phyloP scores from a whole-genome alignment of 2,329 filamentous ascomycete genomes.

The Fusarium succisae region DNA sequence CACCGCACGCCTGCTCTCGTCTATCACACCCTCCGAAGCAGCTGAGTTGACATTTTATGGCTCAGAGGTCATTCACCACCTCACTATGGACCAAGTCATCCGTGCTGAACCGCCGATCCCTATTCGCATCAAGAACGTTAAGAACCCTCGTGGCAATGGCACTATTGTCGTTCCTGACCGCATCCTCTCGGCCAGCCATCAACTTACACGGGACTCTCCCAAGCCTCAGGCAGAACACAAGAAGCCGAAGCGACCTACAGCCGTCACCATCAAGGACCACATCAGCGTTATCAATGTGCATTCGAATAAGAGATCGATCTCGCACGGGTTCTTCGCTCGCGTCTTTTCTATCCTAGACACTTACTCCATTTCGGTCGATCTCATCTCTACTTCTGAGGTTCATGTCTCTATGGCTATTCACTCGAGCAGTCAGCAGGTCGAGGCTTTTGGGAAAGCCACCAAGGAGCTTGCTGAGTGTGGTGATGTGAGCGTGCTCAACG shows the following conservation, averaged over 20 bases:
- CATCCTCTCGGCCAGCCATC: conserved; percentile 62
- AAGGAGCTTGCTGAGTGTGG: conserved; percentile 82
- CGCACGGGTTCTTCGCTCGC: conserved; percentile 93
- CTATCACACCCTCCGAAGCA: conserved; percentile 93
- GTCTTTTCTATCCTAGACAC: conserved; percentile 93
- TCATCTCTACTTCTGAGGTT: conserved; percentile 96
- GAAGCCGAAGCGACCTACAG: conserved; percentile 79
- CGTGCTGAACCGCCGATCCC: conserved; percentile 81
- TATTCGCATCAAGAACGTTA: conserved; percentile 92
- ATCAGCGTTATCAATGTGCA: conserved; percentile 98
- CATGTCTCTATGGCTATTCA: conserved; percentile 98
- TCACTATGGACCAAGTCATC: conserved; percentile 97
- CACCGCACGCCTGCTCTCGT: conserved; percentile 86
- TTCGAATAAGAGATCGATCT: conserved; percentile 95
- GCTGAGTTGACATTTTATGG: conserved; percentile 95
- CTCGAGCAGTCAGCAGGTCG: conserved; percentile 72
- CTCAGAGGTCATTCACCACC: conserved; percentile 96
- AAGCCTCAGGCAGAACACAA: conserved; percentile 50
- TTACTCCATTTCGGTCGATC: conserved; percentile 88
- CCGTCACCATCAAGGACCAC: conserved; percentile 96
- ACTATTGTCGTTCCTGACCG: conserved; percentile 86
- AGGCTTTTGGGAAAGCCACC: conserved; percentile 73
- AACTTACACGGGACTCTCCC: conserved; percentile 63
- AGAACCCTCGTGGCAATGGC: conserved; percentile 81
- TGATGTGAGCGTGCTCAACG: conserved; percentile 86